These are phyloP conservation scores for Oxyria digyna DNA, from an alignment of 148 eudicot species.

Conservation along the genomic window DNA sequence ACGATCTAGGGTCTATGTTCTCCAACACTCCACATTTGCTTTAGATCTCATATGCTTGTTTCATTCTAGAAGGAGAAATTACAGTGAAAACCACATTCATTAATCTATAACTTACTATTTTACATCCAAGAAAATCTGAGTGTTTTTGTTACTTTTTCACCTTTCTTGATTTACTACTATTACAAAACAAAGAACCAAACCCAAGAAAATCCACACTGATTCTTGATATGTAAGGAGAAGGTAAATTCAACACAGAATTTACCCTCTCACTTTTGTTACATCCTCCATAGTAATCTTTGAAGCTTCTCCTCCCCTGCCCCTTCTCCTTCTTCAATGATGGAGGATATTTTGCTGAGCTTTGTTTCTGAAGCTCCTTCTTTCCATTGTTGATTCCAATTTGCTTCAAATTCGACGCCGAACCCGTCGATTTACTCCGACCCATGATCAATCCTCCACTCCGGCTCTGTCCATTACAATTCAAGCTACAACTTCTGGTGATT, in stretches of 20 bases:
- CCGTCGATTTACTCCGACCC: not conserved
- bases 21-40: not conserved
- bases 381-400: slow-evolving; percentile 1
- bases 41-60: not conserved
- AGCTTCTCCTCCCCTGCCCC: slow-evolving; percentile 14
- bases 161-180: slow-evolving; percentile 43
- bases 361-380: slow-evolving; percentile 17
- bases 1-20: not conserved
- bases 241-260: slow-evolving; percentile 52
- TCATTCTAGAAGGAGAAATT: not conserved
- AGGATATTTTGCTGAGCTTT: not conserved
- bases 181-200: slow-evolving; percentile 61
- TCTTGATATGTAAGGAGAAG: slow-evolving; percentile 39
- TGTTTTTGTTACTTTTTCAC: slow-evolving; percentile 29
- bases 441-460: not conserved
- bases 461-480: not conserved
- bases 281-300: slow-evolving; percentile 27
- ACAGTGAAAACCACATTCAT: not conserved
- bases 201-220: slow-evolving; percentile 60
- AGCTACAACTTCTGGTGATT: not conserved
- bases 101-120: not conserved
- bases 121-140: not conserved
- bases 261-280: slow-evolving; percentile 23
- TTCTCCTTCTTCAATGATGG: not conserved
- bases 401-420: slow-evolving; percentile 26